Base-by-base conservation (phyloP, 2,329 filamentous ascomycete species). In the Fusarium annulatum region DNA sequence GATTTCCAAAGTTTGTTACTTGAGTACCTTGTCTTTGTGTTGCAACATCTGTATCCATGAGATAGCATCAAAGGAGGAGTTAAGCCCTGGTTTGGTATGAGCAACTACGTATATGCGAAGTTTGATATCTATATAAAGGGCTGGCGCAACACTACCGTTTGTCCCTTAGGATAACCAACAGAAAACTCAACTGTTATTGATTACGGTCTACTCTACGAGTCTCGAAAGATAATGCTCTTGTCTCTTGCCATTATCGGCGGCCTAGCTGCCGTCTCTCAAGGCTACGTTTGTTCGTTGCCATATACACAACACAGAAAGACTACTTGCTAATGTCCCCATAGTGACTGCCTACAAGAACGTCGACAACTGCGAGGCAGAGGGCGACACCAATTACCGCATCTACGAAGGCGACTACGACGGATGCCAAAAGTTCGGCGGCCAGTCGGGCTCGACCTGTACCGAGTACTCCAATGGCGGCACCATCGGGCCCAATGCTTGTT, bases 171-270 rank as follows among this genome's bases (percentile, higher is more conserved):
- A 19, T 2, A 14, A 45, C 1, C 19, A 34, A 23, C 5, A 5
- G 10, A n/a, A 18, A 4, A n/a, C 3, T 9, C 26, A 18, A 33
- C 9, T 33, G 14, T 3, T 9, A 8, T 33, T 4, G 6, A 19
- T 12, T 14, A 3, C 3, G 2, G 7, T 2, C 2, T 12, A 12
- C 8, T 19, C n/a, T 18, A 10, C 16, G 7, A 15, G 7, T 11
- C 21, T 51, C 8, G 1, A 34, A 51, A 23, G 5, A 34, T 7
- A 51, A 51, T 51, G n/a, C n/a, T 23, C n/a, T 19, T 51, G 4
- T 23, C 48, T 19, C 21, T 51, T 23, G 14, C 28, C 15, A 18
- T 52, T 2, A 5, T 52, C 30, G 34, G 11, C 10, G 8, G 30
- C n/a, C 48, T 52, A 23, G 30, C 11, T 11, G 30, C 10, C 9